Conservation (phyloP, 345 rosid species). For the Geranium rotundifolium region DNA sequence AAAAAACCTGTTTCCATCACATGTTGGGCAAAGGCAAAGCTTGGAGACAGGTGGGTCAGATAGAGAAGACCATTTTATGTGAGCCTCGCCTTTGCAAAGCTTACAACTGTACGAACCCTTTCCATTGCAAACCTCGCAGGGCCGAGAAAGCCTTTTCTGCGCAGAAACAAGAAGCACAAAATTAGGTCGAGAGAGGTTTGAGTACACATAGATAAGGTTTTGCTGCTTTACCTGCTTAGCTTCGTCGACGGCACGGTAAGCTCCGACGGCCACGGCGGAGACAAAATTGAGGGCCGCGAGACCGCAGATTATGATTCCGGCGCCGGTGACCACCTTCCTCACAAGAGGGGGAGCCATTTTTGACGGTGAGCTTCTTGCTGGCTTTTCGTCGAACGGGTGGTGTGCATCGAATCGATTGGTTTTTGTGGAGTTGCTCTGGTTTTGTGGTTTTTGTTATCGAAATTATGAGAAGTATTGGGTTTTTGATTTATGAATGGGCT, state of each 20-base stretch:
- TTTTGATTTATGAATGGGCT: too few species aligned
- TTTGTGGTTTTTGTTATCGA: too few species aligned
- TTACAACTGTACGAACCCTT: slow-evolving; percentile 83
- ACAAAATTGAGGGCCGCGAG: slow-evolving; percentile 11
- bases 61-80: slow-evolving; percentile 67
- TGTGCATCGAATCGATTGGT: too few species aligned
- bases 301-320: slow-evolving; percentile 12
- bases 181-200: not conserved
- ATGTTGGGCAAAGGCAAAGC: slow-evolving; percentile 85
- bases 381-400: slow-evolving; percentile 7
- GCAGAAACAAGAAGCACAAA: not conserved
- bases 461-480: too few species aligned
- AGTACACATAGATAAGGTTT: not conserved
- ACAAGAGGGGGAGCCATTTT: slow-evolving; percentile 10
- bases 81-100: slow-evolving; percentile 66
- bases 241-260: slow-evolving; percentile 10
- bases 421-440: too few species aligned
- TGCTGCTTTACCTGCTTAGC: slow-evolving; percentile 8
- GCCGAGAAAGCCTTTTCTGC: slow-evolving; percentile 39
- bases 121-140: slow-evolving; percentile 52
- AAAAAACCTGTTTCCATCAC: slow-evolving; percentile 75
- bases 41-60: slow-evolving; percentile 65
- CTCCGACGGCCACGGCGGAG: slow-evolving; percentile 8
- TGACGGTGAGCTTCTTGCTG: not conserved
- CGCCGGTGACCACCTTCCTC: slow-evolving; percentile 8